phyloP scores from a whole-genome alignment of 2,329 filamentous ascomycete genomes.

The Colletotrichum camelliae region DNA sequence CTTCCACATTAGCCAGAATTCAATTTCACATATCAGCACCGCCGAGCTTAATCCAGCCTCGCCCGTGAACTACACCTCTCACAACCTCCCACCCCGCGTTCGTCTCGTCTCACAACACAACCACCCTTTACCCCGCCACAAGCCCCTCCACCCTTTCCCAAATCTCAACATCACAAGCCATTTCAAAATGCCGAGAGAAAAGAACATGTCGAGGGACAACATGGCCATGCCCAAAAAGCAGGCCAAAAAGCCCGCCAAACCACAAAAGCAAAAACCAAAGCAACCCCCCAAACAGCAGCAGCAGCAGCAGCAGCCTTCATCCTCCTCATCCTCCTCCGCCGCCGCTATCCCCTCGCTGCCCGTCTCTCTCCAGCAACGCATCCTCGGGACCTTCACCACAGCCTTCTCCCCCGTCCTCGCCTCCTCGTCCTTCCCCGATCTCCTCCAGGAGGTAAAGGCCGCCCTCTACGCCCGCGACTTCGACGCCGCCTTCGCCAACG shows the following conservation, averaged over 20 bases:
- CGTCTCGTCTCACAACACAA: neutral
- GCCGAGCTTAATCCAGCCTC: neutral
- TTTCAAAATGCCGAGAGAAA: neutral
- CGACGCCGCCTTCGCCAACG: constrained; percentile 73
- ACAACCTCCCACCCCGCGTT: neutral
- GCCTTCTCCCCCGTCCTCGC: constrained; percentile 62
- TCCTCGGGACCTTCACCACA: constrained; percentile 75
- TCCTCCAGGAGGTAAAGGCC: constrained; percentile 83
- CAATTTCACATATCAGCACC: neutral
- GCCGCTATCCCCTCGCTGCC: neutral
- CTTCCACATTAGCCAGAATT: neutral
- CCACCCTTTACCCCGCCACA: neutral
- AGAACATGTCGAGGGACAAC: neutral
- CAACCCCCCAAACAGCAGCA: neutral
- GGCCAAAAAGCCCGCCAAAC: neutral
- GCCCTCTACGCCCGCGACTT: constrained; percentile 90
- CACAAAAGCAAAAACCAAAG: neutral
- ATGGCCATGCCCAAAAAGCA: constrained; percentile 11
- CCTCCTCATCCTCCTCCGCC: neutral
- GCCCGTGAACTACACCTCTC: neutral
- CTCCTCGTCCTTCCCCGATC: constrained; percentile 50
- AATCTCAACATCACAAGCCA: neutral
- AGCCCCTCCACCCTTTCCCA: neutral
- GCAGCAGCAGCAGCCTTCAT: neutral
- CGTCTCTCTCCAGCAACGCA: constrained; percentile 60